Percentiles rank a stretch among this genome's conserved stretches.
Conservation (phyloP, 768 basidiomycete genomes). For the Termitomyces titanicus region DNA sequence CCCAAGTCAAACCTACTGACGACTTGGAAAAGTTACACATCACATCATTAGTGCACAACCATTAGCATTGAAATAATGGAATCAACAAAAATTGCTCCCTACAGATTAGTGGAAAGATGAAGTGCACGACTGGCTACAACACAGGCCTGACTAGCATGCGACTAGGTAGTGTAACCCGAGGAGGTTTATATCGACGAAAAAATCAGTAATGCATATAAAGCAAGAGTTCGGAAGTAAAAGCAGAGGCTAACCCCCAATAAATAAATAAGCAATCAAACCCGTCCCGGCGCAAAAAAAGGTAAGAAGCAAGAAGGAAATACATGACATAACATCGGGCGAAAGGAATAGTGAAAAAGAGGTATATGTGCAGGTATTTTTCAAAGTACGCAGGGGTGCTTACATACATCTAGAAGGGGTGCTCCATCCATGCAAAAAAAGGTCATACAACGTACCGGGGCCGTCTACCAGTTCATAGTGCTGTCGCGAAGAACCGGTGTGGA, state of each 20-base stretch:
- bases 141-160: slow-evolving; percentile 17
- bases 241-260: background rate
- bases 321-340: slow-evolving; percentile 4
- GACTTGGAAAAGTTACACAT: no score
- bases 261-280: slow-evolving; percentile 13
- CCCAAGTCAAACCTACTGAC: no score
- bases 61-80: background rate
- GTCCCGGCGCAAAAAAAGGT: slow-evolving; percentile 12
- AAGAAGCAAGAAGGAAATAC: slow-evolving; percentile 2
- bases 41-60: background rate
- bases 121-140: slow-evolving; percentile 14
- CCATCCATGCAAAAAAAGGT: background rate
- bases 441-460: background rate
- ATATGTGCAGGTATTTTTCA: slow-evolving; percentile 11
- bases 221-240: slow-evolving; percentile 3
- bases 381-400: background rate
- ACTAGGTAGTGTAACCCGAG: slow-evolving; percentile 9
- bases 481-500: slow-evolving; percentile 75
- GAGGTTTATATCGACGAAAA: background rate
- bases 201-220: background rate
- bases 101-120: background rate
- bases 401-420: background rate
- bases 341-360: slow-evolving; percentile 7
- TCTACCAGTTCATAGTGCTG: slow-evolving; percentile 84
- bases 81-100: background rate